Evolutionary conservation across 768 basidiomycete species (phyloP).

Genomic region (Russula dissimulans): DNA sequence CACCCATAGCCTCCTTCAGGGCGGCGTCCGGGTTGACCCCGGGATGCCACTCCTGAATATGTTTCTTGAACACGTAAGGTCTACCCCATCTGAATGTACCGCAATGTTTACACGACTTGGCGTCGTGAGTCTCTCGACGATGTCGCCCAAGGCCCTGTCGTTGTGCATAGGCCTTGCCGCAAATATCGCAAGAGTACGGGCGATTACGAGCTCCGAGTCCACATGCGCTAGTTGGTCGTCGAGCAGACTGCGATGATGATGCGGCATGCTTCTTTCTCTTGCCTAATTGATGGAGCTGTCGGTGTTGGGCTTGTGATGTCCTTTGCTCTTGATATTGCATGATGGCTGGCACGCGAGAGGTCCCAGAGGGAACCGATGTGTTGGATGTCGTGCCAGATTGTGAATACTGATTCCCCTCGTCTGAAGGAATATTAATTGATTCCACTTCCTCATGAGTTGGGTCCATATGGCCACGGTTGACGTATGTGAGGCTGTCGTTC

Average conservation of each 20-base stretch:
- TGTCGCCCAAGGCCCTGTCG: background rate
- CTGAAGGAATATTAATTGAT: background rate
- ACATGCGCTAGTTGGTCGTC: background rate
- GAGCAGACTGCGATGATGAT: background rate
- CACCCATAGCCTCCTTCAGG: background rate
- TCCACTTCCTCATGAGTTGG: no score
- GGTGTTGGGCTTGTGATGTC: no score
- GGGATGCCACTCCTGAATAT: background rate
- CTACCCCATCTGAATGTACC: background rate
- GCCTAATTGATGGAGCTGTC: background rate
- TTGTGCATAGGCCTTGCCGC: background rate
- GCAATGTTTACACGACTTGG: background rate
- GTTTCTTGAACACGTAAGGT: background rate
- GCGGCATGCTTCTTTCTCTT: background rate
- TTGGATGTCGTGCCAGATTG: background rate
- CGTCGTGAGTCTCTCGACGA: background rate
- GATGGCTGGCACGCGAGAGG: background rate
- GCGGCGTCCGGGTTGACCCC: background rate
- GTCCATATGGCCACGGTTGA: no score
- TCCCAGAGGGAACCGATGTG: background rate
- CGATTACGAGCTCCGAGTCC: background rate
- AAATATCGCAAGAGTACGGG: background rate
- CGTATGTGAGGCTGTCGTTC: background rate
- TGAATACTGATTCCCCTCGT: background rate
- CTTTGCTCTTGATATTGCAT: background rate